Evolutionary conservation across 768 basidiomycete genomes (phyloP).

Genomic region (Gyrodon lividus): DNA sequence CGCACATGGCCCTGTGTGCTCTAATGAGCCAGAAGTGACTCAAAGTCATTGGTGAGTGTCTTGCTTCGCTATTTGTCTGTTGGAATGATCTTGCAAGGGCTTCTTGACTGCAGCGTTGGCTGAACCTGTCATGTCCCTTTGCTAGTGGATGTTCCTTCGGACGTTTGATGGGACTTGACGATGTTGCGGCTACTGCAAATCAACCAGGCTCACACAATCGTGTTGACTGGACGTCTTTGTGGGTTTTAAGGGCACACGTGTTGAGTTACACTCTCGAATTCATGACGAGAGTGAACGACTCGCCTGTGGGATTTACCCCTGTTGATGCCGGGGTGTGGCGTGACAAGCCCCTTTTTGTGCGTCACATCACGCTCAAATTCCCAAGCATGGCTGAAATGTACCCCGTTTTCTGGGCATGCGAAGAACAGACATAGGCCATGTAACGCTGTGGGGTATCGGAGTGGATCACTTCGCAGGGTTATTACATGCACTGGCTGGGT

Average conservation of each 20-base stretch:
- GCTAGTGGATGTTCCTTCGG: background rate
- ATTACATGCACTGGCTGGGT: too few species aligned
- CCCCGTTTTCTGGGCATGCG: too few species aligned
- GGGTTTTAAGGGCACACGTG: conserved; percentile 7
- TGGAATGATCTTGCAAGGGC: background rate
- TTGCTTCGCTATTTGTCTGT: conserved; percentile 5
- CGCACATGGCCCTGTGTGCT: too few species aligned
- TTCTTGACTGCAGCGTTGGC: background rate
- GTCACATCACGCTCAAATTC: background rate
- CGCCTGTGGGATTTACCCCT: background rate
- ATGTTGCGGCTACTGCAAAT: background rate
- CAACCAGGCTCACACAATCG: conserved; percentile 5
- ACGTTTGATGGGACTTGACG: background rate
- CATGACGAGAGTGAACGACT: conserved; percentile 6
- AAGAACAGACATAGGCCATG: too few species aligned
- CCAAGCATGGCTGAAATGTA: too few species aligned
- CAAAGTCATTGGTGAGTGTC: conserved; percentile 11
- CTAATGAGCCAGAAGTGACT: too few species aligned
- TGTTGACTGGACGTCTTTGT: conserved; percentile 2
- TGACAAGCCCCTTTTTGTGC: conserved; percentile 10
- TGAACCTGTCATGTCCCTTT: background rate
- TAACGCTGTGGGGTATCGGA: too few species aligned
- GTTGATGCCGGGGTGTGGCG: too few species aligned
- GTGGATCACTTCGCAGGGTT: too few species aligned
- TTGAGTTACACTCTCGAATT: conserved; percentile 5